Evolutionary conservation across 805 yeast genomes (phyloP).

Genomic region (Candida broadrunensis): DNA sequence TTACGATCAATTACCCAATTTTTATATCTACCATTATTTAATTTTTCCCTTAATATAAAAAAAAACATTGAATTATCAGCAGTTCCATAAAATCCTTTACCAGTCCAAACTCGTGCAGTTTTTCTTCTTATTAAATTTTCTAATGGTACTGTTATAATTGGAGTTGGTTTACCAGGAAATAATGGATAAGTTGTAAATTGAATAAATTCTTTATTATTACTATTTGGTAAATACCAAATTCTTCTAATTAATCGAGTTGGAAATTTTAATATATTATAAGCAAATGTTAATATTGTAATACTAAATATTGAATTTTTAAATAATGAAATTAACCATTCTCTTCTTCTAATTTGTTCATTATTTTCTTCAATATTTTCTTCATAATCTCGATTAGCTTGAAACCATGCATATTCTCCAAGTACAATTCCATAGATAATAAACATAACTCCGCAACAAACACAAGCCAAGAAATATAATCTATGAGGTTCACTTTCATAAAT

Average conservation of each 20-base stretch:
- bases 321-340: slow-evolving; percentile 34
- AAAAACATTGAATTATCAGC: slow-evolving; percentile 71
- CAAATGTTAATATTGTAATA: slow-evolving; percentile 22
- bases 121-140: slow-evolving; percentile 52
- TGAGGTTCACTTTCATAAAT: slow-evolving; percentile 85
- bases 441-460: slow-evolving; percentile 66
- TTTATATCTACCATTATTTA: slow-evolving; percentile 25
- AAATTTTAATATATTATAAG: slow-evolving; percentile 33
- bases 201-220: slow-evolving; percentile 51
- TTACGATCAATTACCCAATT: slow-evolving; percentile 82
- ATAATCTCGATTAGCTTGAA: slow-evolving; percentile 50
- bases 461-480: slow-evolving; percentile 65
- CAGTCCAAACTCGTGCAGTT: slow-evolving; percentile 73
- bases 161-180: slow-evolving; percentile 73
- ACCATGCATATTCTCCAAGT: slow-evolving; percentile 53
- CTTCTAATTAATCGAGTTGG: slow-evolving; percentile 74
- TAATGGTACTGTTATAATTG: slow-evolving; percentile 67
- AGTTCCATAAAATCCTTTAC: slow-evolving; percentile 86
- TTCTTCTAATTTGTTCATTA: slow-evolving; percentile 38
- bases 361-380: slow-evolving; percentile 49
- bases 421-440: slow-evolving; percentile 68
- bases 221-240: slow-evolving; percentile 72
- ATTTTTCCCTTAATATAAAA: slow-evolving; percentile 64
- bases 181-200: slow-evolving; percentile 73
- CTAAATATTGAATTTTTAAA: slow-evolving; percentile 27